phyloP scores from a whole-genome alignment of 2,329 filamentous ascomycete genomes.

The Curvularia sp. region DNA sequence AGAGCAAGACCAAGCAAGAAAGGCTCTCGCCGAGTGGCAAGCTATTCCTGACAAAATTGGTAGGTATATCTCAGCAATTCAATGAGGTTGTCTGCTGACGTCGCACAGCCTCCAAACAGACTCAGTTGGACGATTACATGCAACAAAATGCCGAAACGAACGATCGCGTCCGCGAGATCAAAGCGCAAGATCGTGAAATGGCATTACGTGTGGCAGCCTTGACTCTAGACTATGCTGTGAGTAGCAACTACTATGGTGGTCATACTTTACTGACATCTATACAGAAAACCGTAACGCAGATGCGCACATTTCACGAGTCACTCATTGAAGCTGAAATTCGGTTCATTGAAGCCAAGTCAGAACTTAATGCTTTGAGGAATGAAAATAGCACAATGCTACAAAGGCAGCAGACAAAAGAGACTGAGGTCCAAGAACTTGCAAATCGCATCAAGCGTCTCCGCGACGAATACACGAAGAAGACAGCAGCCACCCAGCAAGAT shows the following conservation, averaged over 20 bases:
- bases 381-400: slow-evolving; percentile 59
- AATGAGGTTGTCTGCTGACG: neutral
- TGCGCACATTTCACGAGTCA: slow-evolving; percentile 68
- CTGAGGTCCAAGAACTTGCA: slow-evolving; percentile 28
- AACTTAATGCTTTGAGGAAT: slow-evolving; percentile 71
- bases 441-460: slow-evolving; percentile 18
- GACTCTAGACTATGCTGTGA: slow-evolving; percentile 60
- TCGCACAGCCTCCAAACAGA: slow-evolving; percentile 51
- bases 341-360: slow-evolving; percentile 81
- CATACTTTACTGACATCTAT: neutral
- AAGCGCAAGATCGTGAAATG: slow-evolving; percentile 47
- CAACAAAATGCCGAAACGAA: slow-evolving; percentile 54
- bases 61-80: neutral
- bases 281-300: slow-evolving; percentile 63
- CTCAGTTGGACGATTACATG: slow-evolving; percentile 54
- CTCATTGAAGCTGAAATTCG: slow-evolving; percentile 74
- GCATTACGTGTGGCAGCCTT: slow-evolving; percentile 50
- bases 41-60: slow-evolving; percentile 72
- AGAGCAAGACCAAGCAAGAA: slow-evolving; percentile 74
- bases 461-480: slow-evolving; percentile 23
- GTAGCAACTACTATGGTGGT: neutral
- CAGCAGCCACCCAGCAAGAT: slow-evolving; percentile 26
- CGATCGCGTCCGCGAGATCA: slow-evolving; percentile 60
- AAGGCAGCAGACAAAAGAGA: slow-evolving; percentile 46
- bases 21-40: slow-evolving; percentile 68